Evolutionary conservation across 2,329 filamentous ascomycete genomes (phyloP), one percentile per base, ranked within the genome.

Genomic region (Exophiala bonariae): DNA sequence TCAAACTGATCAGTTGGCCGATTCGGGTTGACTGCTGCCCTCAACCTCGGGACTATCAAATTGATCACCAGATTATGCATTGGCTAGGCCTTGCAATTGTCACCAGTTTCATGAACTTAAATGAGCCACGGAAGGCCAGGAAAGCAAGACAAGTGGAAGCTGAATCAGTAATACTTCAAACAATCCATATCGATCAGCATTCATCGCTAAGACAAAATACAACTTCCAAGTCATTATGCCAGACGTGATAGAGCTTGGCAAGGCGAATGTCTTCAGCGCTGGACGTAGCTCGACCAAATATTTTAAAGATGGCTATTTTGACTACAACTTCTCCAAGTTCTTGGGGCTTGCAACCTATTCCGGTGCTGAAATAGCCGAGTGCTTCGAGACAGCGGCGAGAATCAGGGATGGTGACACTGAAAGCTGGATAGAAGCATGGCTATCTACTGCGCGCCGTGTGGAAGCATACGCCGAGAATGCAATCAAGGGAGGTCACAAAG

Each of bases 371-470:
- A 41, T 47, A 59, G 48, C n/a, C 3, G 22, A 32, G 38, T 46
- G 37, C 36, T 43, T 39, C 20, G 40, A 37, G 10, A 41, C 50
- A 44, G 45, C 55, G 18, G 40, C 49, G 1, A 39, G 38, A 22
- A 57, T 57, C 31, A 47, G 34, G n/a, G 23, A 48, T 16, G 55
- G 50, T 11, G 43, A 57, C 16, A 30, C 41, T 14, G 43, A 55
- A 17, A 44, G 51, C 46, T 57, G 55, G 55, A 23, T 45, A 13
- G 31, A 43, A 16, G 54, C 44, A 16, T 57, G 54, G 54, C 31
- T 40, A 11, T 45, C 28, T 4, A 45, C 48, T 17, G 54, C 48
- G 2, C 47, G 47, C 18, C 44, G 49, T 3, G 49, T 49, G 9
- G 37, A 44, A 14, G 38, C 51, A 8, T 31, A 48, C n/a, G 54